Evolutionary conservation across 306 rosid genomes (phyloP).

Genomic region (Cicer pinnatifidum): DNA sequence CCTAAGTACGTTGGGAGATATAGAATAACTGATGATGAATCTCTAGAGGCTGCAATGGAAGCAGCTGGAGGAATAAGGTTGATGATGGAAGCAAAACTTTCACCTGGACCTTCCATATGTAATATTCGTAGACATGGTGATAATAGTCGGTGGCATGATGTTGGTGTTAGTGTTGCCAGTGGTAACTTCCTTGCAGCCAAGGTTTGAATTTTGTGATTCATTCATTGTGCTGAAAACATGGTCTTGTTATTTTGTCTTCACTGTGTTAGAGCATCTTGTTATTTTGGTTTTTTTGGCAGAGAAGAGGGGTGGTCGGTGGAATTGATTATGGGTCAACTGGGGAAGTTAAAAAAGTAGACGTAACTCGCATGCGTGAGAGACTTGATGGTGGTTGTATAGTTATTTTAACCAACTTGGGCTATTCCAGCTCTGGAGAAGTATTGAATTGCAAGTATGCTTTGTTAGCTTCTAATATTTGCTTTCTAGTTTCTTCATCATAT

Average conservation of each 20-base stretch:
- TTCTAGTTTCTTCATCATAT: conserved; percentile 33
- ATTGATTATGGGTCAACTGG: conserved; percentile 98
- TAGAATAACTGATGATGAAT: conserved; percentile 77
- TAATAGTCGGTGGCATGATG: conserved; percentile 88
- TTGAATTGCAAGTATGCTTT: conserved; percentile 96
- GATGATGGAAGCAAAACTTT: conserved; percentile 93
- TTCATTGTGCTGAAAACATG: conserved; percentile 30
- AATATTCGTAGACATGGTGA: conserved; percentile 94
- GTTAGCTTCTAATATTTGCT: conserved; percentile 41
- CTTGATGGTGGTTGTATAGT: conserved; percentile 95
- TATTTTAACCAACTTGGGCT: conserved; percentile 91
- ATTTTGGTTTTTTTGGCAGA: conserved; percentile 58
- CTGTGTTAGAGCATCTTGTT: conserved; percentile 32
- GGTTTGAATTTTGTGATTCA: conserved; percentile 55
- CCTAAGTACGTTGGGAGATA: conserved; percentile 81
- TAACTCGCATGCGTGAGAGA: conserved; percentile 86
- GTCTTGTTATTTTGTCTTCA: conserved; percentile 41
- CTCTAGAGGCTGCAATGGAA: conserved; percentile 90
- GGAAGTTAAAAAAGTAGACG: conserved; percentile 90
- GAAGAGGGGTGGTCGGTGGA: conserved; percentile 88
- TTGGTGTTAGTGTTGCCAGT: conserved; percentile 94
- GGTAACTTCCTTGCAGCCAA: conserved; percentile 97
- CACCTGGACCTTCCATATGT: conserved; percentile 95
- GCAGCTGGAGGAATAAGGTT: conserved; percentile 85
- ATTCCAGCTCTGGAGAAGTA: conserved; percentile 97